Conservation (phyloP, 768 basidiomycete genomes). For the Lactarius trivialis region DNA sequence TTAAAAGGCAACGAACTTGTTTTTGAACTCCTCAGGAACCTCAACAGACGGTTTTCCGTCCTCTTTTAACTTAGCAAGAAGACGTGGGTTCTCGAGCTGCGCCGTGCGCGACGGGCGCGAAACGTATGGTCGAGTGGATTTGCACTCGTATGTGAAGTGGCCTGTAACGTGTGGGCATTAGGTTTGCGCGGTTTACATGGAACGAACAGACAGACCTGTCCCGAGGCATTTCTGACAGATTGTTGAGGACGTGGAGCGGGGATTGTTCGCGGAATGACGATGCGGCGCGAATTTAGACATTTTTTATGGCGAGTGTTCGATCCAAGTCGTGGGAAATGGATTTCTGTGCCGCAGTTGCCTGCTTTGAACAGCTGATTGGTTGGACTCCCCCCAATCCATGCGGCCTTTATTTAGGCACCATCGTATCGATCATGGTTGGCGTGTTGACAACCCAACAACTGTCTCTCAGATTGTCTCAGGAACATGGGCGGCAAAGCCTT, state of each 20-base stretch:
- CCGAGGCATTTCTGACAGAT: conserved; percentile 79
- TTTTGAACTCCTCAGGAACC: conserved; percentile 88
- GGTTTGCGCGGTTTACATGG: background rate
- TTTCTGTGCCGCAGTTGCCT: too few relatives aligned
- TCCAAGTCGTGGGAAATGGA: background rate
- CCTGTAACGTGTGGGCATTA: conserved; percentile 36
- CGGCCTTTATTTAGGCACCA: background rate
- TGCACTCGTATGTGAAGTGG: conserved; percentile 91
- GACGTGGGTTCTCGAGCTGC: conserved; percentile 70
- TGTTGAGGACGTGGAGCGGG: conserved; percentile 58
- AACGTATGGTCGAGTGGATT: conserved; percentile 70
- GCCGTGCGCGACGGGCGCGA: conserved; percentile 86
- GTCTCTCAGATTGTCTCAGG: background rate
- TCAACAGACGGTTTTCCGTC: conserved; percentile 75
- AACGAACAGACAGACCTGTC: conserved; percentile 40
- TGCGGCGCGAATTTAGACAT: conserved; percentile 86
- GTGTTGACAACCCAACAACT: background rate
- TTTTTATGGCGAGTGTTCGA: background rate
- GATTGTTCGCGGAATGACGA: conserved; percentile 50
- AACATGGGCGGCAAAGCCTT: conserved; percentile 72
- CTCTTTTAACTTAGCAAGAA: conserved; percentile 58
- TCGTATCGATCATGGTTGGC: background rate
- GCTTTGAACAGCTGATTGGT: background rate
- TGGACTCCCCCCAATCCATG: too few relatives aligned
- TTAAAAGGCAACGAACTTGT: conserved; percentile 59